Evolutionary conservation across 2,329 filamentous ascomycete genomes (phyloP).

Genomic region (Cladophialophora chaetospira): DNA sequence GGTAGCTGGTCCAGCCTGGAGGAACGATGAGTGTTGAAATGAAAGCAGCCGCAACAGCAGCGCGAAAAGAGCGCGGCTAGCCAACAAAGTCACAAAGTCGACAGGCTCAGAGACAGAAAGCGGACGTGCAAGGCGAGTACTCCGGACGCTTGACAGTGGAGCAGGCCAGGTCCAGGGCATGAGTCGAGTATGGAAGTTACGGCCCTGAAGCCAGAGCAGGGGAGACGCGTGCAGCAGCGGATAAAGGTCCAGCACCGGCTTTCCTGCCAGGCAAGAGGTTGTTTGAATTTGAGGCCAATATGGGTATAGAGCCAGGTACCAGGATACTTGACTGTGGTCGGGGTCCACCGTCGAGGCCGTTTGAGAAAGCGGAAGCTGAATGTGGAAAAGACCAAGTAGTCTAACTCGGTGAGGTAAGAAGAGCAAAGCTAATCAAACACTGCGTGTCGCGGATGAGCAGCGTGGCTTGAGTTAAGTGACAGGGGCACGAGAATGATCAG

Average conservation of each 20-base stretch:
- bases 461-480: not conserved
- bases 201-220: conserved; percentile 4
- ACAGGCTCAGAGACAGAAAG: not conserved
- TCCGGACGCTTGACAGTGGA: conserved; percentile 10
- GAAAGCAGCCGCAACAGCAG: conserved; percentile 5
- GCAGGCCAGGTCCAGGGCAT: conserved; percentile 3
- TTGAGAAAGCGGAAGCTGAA: conserved; percentile 15
- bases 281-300: not conserved
- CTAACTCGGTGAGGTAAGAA: not conserved
- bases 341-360: conserved; percentile 22
- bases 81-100: not conserved
- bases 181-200: conserved; percentile 12
- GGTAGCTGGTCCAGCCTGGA: conserved; percentile 25
- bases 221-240: conserved; percentile 20
- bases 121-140: conserved; percentile 9
- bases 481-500: not conserved
- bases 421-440: conserved; percentile 26
- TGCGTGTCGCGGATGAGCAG: conserved; percentile 19
- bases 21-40: conserved; percentile 1
- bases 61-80: conserved; percentile 2
- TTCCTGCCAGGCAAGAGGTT: not conserved
- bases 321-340: not conserved
- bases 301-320: conserved; percentile 6
- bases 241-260: conserved; percentile 8
- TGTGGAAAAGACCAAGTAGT: not conserved